Evolutionary conservation across 305 asterid genomes (phyloP), one percentile per base, ranked within the genome.

Genomic region (Fraxinus greggii): DNA sequence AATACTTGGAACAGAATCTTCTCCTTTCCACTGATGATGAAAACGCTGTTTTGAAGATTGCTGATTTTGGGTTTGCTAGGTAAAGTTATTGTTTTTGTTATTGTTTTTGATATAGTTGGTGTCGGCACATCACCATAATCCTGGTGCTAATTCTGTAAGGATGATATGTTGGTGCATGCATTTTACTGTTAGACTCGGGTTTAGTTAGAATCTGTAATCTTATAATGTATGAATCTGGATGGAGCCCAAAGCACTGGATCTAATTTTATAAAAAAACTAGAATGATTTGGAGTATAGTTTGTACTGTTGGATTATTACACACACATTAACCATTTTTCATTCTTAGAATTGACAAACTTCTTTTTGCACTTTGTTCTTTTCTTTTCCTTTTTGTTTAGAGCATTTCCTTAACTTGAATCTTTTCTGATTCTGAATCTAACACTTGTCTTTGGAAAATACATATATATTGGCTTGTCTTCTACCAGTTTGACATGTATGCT

Each of bases 31-130:
- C 92, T 48, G 86, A 88, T 42, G 89, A 91, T 63, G 95, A 93
- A 81, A 86, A 84, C 78, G 82, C 95, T 73, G 82, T 83, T 85
- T 86, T 94, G 88, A 94, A 93, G 97, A 96, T 96, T 84, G 99
- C 99, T 83, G 99, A 96, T 89, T 96, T 96, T 82, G 99, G 98
- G 80, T 92, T 96, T 90, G 99, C 99, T 78, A 94, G 99, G 99
- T 96, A 84, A 83, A 80, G 12, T 80, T 84, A 36, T 59, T 48
- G 72, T 77, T 79, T 65, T 36, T 36, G 45, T 77, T 79, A 56
- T 36, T 36, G 45, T 36, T 1, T 38, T 75, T 77, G 45, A 13
- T 75, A 65, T 72, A 31, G 48, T 45, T 85, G 51, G 56, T 28
- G 23, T 76, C 7, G 54, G 29, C 32, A 56, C 78, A 15, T 54